Percentiles rank a stretch among this genome's conserved stretches.
These are phyloP conservation scores for Podospora sp. DNA, from an alignment of 495 filamentous ascomycete genomes.

Conservation along the genomic window DNA sequence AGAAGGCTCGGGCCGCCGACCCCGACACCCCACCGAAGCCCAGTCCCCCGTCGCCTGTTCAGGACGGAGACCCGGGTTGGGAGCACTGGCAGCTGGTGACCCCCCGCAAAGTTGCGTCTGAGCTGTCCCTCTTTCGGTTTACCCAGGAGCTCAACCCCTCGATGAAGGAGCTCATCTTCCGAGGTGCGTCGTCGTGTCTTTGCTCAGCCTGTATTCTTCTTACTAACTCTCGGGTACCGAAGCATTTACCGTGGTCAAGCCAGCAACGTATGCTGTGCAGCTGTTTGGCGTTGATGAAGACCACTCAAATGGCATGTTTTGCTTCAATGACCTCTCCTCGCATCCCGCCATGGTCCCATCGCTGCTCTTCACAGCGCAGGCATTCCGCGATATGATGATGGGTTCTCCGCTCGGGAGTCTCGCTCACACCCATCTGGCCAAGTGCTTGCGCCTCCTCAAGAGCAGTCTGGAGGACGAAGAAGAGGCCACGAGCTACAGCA, in stretches of 20 bases:
- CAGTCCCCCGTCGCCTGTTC: not conserved
- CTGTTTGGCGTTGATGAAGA: not conserved
- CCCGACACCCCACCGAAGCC: not conserved
- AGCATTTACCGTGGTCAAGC: conserved; percentile 25
- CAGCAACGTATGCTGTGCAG: conserved; percentile 12
- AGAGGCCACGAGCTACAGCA: conserved; percentile 7
- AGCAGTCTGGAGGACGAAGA: conserved; percentile 5
- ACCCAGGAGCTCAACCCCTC: not conserved
- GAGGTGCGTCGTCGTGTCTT: not conserved
- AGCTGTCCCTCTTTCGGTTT: not conserved
- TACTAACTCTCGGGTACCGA: not conserved
- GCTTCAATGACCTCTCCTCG: conserved; percentile 18
- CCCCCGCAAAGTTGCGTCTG: not conserved
- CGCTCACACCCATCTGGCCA: conserved; percentile 8
- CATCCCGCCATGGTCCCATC: conserved; percentile 24
- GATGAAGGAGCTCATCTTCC: not conserved
- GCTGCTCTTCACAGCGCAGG: conserved; percentile 18
- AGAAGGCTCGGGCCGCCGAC: not conserved
- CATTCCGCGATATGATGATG: conserved; percentile 12
- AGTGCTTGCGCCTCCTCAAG: conserved; percentile 14
- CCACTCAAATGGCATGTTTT: conserved; percentile 14
- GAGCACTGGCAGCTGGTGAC: not conserved
- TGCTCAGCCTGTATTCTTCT: not conserved
- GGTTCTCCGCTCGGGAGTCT: not conserved
- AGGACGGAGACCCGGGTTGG: not conserved